A percentile compares a stretch with the other conserved stretches of the same genome.
Conservation (phyloP, 495 filamentous ascomycete genomes). For the Melanomma pulvis-pyrius region DNA sequence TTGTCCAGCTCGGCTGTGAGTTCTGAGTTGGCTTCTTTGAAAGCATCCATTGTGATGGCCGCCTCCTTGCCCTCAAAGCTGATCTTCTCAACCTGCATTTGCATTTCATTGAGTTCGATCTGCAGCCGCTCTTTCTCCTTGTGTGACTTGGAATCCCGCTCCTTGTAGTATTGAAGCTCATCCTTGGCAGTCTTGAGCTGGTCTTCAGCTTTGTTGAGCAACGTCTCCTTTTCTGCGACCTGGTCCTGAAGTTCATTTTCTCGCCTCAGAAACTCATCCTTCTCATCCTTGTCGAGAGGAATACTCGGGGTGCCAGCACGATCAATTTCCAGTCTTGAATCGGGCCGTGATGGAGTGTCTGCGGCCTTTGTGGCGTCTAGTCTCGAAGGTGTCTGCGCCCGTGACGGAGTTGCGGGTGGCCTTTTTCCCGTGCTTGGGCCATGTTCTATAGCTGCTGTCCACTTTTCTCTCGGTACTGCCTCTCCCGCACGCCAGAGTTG, state of each 20-base stretch:
- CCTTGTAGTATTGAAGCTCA: conserved; percentile 78
- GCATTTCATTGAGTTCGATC: conserved; percentile 83
- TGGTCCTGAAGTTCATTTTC: conserved; percentile 98
- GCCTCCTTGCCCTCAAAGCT: conserved; percentile 96
- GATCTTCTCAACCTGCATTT: conserved; percentile 93
- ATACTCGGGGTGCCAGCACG: conserved; percentile 85
- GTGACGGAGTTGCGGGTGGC: conserved; percentile 60
- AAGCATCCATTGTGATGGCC: conserved; percentile 92
- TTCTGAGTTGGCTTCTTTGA: conserved; percentile 94
- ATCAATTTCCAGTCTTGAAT: conserved; percentile 81
- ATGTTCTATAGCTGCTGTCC: conserved; percentile 64
- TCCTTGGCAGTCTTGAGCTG: conserved; percentile 77
- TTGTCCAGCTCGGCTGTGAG: conserved; percentile 90
- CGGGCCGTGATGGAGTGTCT: conserved; percentile 69
- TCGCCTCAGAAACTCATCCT: conserved; percentile 90
- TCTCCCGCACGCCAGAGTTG: conserved; percentile 86
- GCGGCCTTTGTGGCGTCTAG: conserved; percentile 44
- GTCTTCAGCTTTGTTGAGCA: conserved; percentile 75
- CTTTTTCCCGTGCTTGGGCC: conserved; percentile 62
- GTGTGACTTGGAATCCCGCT: conserved; percentile 74
- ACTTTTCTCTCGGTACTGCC: conserved; percentile 81
- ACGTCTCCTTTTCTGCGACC: conserved; percentile 86
- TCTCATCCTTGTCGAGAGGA: conserved; percentile 90
- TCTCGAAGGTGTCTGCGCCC: conserved; percentile 79
- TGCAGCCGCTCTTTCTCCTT: conserved; percentile 86